Base-by-base conservation (phyloP, 75 land plant genomes). In the Adiantum capillusveneris region DNA sequence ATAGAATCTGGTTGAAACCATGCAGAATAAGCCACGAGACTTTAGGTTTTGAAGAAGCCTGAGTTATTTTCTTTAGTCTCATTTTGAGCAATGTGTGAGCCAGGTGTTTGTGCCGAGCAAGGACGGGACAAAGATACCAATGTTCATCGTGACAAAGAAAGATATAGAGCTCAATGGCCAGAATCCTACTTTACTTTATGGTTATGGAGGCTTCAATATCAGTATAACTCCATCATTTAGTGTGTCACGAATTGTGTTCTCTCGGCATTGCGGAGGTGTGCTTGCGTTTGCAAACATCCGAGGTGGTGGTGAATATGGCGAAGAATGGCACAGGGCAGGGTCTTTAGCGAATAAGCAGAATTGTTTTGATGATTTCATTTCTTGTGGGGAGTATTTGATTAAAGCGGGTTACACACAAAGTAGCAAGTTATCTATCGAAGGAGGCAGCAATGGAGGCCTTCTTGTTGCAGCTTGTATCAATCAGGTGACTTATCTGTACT, bases 301-400 rank as follows among this genome's bases (percentile, higher is more conserved):
- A 44, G 99, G 99, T 53, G 99, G 99, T 50, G 99, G 99, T 28
- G 99, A 95, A 39, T 95, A 95, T 71, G 99, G 99, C 46, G 88
- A 90, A 60, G 86, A 90, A 63, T 95, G 99, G 99, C 99, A 95
- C 60, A 86, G 84, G 68, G 82, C 92, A 11, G 99, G 96, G 1
- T 76, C 83, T 24, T 82, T 95, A 41, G 67, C 80, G 1, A 81
- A 78, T 17, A 95, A 95, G 59, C 99, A 95, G 53, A 90, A 90
- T 62, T 81, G 85, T 68, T 95, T 95, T 77, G 96, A 95, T 80
- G 99, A 95, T 64, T 95, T 95, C 59, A 81, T 83, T 61, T 57
- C 96, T 54, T 78, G 86, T 37, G 77, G 86, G 11, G 99, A 95
- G 43, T 90, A 65, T 57, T 77, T 95, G 45, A 54, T 95, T 13